Conservation (phyloP, 768 basidiomycete species). For the Sporobolomyces roseus region DNA sequence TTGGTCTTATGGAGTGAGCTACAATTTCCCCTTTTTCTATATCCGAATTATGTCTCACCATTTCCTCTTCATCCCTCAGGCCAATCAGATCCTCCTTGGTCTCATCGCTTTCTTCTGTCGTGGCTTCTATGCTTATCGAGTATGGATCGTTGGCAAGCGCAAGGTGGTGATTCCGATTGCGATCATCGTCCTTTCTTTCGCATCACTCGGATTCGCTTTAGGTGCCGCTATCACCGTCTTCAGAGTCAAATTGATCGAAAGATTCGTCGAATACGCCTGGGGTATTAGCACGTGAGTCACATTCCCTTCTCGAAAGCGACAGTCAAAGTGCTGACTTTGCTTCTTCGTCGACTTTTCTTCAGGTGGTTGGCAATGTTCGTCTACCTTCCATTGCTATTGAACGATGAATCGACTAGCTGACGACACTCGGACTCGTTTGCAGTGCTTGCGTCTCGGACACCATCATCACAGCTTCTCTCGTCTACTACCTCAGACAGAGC, state of each 20-base stretch:
- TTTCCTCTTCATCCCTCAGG: not conserved
- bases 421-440: not conserved
- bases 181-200: constrained; percentile 3
- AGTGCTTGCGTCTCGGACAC: not conserved
- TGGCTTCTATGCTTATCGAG: constrained; percentile 4
- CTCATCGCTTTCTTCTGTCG: not conserved
- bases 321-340: not conserved
- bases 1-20: constrained; percentile 2
- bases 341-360: not conserved
- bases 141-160: constrained; percentile 3
- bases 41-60: not conserved
- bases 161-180: not conserved
- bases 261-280: not conserved
- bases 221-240: not conserved
- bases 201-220: not conserved
- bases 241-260: not conserved
- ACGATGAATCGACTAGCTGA: not conserved
- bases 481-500: constrained; percentile 5
- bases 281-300: not conserved
- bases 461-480: not conserved
- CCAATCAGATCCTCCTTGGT: not conserved
- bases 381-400: no score
- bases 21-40: not conserved
- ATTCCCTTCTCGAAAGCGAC: not conserved
- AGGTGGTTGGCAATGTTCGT: not conserved